Evolutionary conservation across 192 early-diverging fungal genomes (phyloP), one percentile per base, ranked within the genome.

Genomic region (Coemansia sp.): DNA sequence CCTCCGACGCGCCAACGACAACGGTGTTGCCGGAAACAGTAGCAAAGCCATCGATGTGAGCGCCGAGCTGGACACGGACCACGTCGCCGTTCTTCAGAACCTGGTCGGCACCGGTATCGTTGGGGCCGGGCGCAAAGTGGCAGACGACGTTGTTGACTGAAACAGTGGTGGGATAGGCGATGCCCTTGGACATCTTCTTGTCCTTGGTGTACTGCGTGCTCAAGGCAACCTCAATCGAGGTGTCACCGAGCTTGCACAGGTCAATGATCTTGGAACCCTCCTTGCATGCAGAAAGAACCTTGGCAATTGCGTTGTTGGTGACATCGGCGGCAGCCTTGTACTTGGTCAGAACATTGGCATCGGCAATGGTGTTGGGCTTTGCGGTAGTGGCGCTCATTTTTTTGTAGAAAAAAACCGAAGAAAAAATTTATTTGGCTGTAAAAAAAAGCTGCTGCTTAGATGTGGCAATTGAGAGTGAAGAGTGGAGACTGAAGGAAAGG

Each of bases 261-360:
- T 95, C 93, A 66, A 93, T 71, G 59, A 96, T 85, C 70, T 87
- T 92, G 79, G 92, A 92, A 64, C 92, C 96, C 71, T 89, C 90
- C 62, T 68, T 70, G 71, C 67, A 71, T 34, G 81, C 62, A 5
- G 83, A 64, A 67, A 78, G 37, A 37, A 80, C 65, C 64, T 73
- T 76, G 66, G 53, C 71, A 52, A 85, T 71, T 51, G 72, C 73
- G 54, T 89, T 85, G 83, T 96, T 95, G 73, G 94, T 86, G 68
- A 96, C 92, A 20, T 92, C 91, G 51, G 94, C 94, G 35, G 94
- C 94, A 48, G 91, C 89, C 87, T 92, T 91, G 90, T 96, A 98
- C 86, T 96, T 96, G 70, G 87, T 91, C 71, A 96, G 85, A 34
- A 95, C 93, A 69, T 84, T 85, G 36, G 86, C 74, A 85, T 94